Evolutionary conservation across 2,329 filamentous ascomycete species (phyloP), one percentile per base, ranked within the genome.

Genomic region (Waltergamsia citrina): DNA sequence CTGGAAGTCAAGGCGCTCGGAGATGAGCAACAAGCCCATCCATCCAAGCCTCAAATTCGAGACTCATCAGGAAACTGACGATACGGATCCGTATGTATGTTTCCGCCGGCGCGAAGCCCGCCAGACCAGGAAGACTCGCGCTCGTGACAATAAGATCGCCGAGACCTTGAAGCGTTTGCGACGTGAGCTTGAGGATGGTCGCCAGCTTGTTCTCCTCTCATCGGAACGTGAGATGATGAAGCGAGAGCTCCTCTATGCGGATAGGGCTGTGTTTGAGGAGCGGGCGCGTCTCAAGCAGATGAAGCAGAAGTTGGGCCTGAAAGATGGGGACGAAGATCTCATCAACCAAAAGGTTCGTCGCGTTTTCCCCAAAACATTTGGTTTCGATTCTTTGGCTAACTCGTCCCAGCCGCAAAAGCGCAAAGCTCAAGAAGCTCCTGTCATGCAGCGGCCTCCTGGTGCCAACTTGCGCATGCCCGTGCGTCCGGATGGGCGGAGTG

Each of bases 31-130:
- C 53, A 78, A 72, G 46, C 64, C 80, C 6, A 64, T 96, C 40
- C 81, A 88, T 51, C 77, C 86, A 7, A 70, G 67, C 16, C 75
- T 96, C 54, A 95, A 95, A 64, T 92, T 94, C 44, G 92, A 98
- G 63, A 93, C 81, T 30, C 86, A 92, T 42, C 83, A 86, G 53
- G 90, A 96, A 44, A 93, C 81, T 40, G 92, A 98, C 57, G 92
- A 98, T 54, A 78, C 85, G 48, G 92, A 98, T 60, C 92, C 92
- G 32, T 98, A 94, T 62, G 88, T 98, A 50, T 98, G 92, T 62
- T 98, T 98, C 74, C 78, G 92, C 53, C 79, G 92, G 47, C 84
- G 92, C 43, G 92, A 98, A 60, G 85, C 94, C 30, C 81, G 92
- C 38, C 86, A 94, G 56, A 90, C 87, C 32, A 83, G 92, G 48